Conservation (phyloP, 2,329 filamentous ascomycete genomes). For the Grosmannia serpens region DNA sequence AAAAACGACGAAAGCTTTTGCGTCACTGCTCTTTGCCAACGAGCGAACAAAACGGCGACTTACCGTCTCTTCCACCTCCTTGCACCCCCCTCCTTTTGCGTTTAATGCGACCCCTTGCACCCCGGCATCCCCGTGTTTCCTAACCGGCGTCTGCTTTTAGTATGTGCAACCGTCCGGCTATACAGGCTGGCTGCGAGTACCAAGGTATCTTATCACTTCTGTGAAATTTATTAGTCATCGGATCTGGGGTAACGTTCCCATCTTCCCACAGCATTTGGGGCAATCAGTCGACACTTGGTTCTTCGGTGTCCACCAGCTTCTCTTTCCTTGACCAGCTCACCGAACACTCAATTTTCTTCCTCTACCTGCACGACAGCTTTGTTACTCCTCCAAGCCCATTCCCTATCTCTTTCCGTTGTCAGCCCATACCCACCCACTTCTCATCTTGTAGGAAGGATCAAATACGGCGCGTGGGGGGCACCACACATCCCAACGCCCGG, state of each 20-base stretch:
- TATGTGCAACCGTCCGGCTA: neutral
- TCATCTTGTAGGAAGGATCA: neutral
- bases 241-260: too few species aligned
- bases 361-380: neutral
- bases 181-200: too few species aligned
- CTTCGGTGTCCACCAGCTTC: too few species aligned
- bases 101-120: neutral
- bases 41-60: neutral
- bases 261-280: neutral
- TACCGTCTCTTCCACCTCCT: neutral
- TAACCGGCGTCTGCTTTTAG: neutral
- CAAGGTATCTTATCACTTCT: too few species aligned
- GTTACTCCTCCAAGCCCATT: neutral
- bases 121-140: conserved; percentile 1
- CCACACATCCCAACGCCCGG: neutral
- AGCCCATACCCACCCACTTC: neutral
- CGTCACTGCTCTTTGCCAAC: neutral
- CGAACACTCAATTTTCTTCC: neutral
- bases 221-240: too few species aligned
- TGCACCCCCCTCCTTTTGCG: neutral
- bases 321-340: too few species aligned
- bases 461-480: neutral
- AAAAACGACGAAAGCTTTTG: neutral
- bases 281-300: too few species aligned
- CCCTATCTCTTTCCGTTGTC: neutral